Base-by-base conservation (phyloP, 345 rosid species). In the Firmiana major region DNA sequence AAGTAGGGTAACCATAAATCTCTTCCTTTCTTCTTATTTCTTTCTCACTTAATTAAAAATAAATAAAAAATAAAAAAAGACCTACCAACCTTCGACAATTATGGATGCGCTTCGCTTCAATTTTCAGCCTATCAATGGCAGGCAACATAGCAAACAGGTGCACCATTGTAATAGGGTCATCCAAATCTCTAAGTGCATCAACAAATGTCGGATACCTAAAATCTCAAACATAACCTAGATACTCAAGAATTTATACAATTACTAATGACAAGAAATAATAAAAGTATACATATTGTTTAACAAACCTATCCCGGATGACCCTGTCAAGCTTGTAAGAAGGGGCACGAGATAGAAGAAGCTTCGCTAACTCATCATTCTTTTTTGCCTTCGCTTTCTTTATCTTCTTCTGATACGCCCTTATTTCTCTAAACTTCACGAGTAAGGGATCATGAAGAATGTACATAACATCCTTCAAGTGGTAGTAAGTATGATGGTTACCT, bases 151-250 rank as follows among this genome's bases (percentile, higher is more conserved):
- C 99, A 84, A 96, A 96, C 51, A 93, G 97, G 83, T 92, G 97
- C 74, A 96, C 94, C 97, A 92, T 84, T 0, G 97, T 88, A 42
- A 96, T 94, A 81, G 97, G 90, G 75, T 93, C 99, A 82, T 93
- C 99, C 90, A 96, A 88, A 84, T 96, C 99, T 62, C 99, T 89
- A 10, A 96, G 89, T 7, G 97, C 97, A 83, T 94, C 97, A 67
- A 91, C 76, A 75, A 93, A 92, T 2, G 89, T 89, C 0, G 99
- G 97, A 85, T 92, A 92, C 91, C 99, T 96, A 75, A 28, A 89
- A 22, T 69, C 26, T 54, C 79, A 70, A 51, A 24, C 48, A 75
- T 24, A 51, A 84, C 38, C 51, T 42, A 79, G 75, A 71, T 58
- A 42, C 0, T 55, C 16, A 62, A 58, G 10, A 53, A 31, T 3